Percentiles rank a stretch among this genome's conserved stretches.
Conservation (phyloP, 2,329 filamentous ascomycete genomes). For the Talaromyces sp. region DNA sequence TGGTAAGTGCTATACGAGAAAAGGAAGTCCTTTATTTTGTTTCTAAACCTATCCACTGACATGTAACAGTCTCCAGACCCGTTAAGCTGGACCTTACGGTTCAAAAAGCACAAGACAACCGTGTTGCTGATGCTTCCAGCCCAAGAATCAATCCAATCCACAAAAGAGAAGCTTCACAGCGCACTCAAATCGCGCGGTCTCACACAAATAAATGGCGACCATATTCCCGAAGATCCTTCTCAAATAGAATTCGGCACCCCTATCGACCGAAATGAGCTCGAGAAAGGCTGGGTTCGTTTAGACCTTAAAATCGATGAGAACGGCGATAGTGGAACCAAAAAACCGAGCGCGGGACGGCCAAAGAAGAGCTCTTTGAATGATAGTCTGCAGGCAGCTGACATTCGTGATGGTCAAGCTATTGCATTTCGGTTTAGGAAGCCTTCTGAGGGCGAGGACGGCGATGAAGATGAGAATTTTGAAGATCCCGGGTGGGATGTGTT, state of each 20-base stretch:
- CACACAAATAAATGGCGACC: constrained; percentile 34
- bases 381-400: constrained; percentile 24
- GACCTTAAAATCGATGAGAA: constrained; percentile 29
- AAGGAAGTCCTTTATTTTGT: too few relatives aligned
- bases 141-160: constrained; percentile 50
- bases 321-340: constrained; percentile 17
- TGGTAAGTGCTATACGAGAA: constrained; percentile 14
- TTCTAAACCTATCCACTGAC: neutral
- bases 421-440: constrained; percentile 33
- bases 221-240: constrained; percentile 34
- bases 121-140: constrained; percentile 63
- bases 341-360: constrained; percentile 25
- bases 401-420: constrained; percentile 28
- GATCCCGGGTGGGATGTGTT: constrained; percentile 36
- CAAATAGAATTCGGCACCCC: constrained; percentile 46
- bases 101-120: constrained; percentile 68
- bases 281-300: constrained; percentile 47
- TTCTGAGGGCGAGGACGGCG: constrained; percentile 15
- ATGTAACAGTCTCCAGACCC: constrained; percentile 31
- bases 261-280: constrained; percentile 44
- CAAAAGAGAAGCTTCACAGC: constrained; percentile 56
- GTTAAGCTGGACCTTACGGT: constrained; percentile 59
- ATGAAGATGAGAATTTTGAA: constrained; percentile 24
- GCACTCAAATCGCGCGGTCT: constrained; percentile 47
- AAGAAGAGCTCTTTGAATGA: constrained; percentile 16